These are phyloP conservation scores for Tricholoma furcatifolium DNA, from an alignment of 768 basidiomycete species.

Conservation along the genomic window DNA sequence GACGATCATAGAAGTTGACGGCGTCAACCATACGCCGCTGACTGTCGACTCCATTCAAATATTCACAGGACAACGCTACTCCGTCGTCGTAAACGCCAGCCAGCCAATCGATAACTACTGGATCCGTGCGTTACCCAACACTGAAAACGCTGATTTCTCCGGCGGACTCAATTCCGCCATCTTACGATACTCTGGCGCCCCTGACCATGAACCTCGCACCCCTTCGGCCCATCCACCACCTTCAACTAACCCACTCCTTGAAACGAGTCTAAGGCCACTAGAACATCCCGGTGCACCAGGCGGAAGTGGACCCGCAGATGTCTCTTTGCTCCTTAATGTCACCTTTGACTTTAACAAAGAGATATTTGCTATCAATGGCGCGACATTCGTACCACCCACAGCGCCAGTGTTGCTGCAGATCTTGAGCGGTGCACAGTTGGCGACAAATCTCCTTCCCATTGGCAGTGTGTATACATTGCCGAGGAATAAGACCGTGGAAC, in stretches of 20 bases:
- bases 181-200: conserved; percentile 3
- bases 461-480: conserved; percentile 44
- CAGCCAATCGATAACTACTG: conserved; percentile 4
- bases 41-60: background rate
- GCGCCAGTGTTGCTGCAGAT: conserved; percentile 1
- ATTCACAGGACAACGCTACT: conserved; percentile 4
- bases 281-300: background rate
- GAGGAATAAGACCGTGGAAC: conserved; percentile 42
- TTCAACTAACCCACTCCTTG: background rate
- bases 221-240: background rate
- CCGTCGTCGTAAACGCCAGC: background rate
- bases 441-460: conserved; percentile 28
- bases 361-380: background rate
- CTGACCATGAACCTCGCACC: background rate
- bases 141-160: background rate
- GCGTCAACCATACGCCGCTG: conserved; percentile 1
- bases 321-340: background rate
- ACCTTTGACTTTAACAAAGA: background rate
- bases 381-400: background rate
- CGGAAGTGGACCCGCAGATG: conserved; percentile 1
- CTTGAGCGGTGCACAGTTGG: background rate
- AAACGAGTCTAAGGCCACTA: background rate
- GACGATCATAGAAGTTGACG: conserved; percentile 7
- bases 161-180: conserved; percentile 9
- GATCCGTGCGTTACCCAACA: background rate